Percentiles rank a stretch among this genome's conserved stretches.
phyloP scores from a whole-genome alignment of 805 yeast species.

The Nakazawaea anatomiae region DNA sequence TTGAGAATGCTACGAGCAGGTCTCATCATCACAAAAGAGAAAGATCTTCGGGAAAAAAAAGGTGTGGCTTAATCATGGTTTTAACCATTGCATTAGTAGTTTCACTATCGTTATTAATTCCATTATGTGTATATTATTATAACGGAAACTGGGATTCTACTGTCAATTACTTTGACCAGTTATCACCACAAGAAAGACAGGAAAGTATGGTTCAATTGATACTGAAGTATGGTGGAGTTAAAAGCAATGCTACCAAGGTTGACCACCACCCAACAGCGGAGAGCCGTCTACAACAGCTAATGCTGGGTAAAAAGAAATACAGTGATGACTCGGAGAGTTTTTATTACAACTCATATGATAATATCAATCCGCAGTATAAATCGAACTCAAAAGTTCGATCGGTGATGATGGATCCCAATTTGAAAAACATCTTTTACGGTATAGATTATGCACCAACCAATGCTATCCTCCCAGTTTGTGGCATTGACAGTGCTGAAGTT shows the following conservation, averaged over 20 bases:
- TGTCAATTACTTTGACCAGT: neutral
- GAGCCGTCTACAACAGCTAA: too few species aligned
- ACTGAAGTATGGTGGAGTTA: neutral
- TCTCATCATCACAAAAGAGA: neutral
- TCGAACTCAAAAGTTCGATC: slow-evolving; percentile 27
- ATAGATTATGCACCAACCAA: slow-evolving; percentile 54
- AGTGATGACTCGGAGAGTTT: neutral
- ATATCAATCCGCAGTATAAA: slow-evolving; percentile 27
- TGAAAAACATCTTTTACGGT: slow-evolving; percentile 44
- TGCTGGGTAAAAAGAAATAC: too few species aligned
- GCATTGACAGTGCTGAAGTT: slow-evolving; percentile 39
- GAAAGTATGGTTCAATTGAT: neutral
- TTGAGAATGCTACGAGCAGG: too few species aligned
- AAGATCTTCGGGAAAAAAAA: neutral
- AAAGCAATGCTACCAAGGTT: neutral
- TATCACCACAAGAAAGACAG: neutral
- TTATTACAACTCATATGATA: slow-evolving; percentile 18
- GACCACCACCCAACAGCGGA: too few species aligned
- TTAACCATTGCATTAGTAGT: neutral
- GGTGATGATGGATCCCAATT: slow-evolving; percentile 28
- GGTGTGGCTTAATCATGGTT: neutral
- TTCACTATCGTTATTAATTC: neutral
- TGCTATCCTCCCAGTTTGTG: slow-evolving; percentile 48
- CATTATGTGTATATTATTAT: neutral
- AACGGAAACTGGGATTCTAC: neutral